Conservation (phyloP, 1,284 basidiomycete species). For the Coniferiporia weirii region DNA sequence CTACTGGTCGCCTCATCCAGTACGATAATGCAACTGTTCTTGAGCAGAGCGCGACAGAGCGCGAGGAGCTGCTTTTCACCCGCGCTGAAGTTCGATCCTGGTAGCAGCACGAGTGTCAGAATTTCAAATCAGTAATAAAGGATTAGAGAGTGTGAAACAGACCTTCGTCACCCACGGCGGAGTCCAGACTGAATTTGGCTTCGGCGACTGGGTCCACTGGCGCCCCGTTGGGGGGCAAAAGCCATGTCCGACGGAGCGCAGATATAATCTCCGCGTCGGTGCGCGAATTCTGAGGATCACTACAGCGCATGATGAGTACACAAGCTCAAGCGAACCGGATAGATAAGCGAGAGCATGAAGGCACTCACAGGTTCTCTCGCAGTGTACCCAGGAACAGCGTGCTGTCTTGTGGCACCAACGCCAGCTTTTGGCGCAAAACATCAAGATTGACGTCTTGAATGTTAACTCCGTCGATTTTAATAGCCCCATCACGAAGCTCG, state of each 20-base stretch:
- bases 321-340: not conserved
- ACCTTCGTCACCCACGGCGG: conserved; percentile 61
- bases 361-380: conserved; percentile 58
- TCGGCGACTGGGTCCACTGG: conserved; percentile 42
- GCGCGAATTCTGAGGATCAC: conserved; percentile 53
- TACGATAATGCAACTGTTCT: conserved; percentile 62
- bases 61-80: conserved; percentile 78
- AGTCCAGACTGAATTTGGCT: conserved; percentile 64
- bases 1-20: conserved; percentile 80
- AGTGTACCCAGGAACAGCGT: conserved; percentile 61
- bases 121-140: conserved; percentile 1
- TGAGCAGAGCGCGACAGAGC: conserved; percentile 66
- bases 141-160: conserved; percentile 19
- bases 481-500: conserved; percentile 55
- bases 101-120: conserved; percentile 9
- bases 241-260: conserved; percentile 53
- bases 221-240: conserved; percentile 46
- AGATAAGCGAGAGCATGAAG: conserved; percentile 25
- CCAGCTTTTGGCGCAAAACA: conserved; percentile 53
- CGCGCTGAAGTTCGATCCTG: conserved; percentile 68
- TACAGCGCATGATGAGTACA: conserved; percentile 23
- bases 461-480: conserved; percentile 69
- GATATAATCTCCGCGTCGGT: conserved; percentile 52
- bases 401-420: conserved; percentile 70
- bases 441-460: conserved; percentile 52